Base-by-base conservation (phyloP, 106 monocot species). In the Iris macrosiphon region DNA sequence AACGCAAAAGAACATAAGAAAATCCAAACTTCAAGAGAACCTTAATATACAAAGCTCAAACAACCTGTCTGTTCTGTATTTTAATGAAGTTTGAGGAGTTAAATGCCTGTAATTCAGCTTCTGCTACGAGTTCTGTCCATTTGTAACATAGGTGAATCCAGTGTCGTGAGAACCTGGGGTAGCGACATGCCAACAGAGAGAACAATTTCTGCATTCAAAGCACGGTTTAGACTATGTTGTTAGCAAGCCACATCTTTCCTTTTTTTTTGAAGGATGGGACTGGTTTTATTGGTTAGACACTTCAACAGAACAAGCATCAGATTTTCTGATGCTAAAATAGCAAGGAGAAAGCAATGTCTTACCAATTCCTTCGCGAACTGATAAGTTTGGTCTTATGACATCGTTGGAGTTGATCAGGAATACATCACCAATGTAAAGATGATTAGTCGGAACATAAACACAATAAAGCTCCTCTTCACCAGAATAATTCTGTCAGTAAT, bases 351-450 rank as follows among this genome's bases (percentile, higher is more conserved):
- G 46, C 46, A 13, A 13, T n/a, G 11, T 46, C 31, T 73, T 68
- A 85, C 91, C 91, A 32, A 92, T 92, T 72, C 91, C 91, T 76
- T 91, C 91, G 14, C 91, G 91, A 20, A 91, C 81, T 31, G 91
- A 85, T 43, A 91, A 65, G 59, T 85, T 91, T 33, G 91, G 91
- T 22, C 91, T 57, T 13, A 91, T 85, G 10, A 91, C 79, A 55
- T 91, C 91, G 26, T 59, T 70, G 40, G 78, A 75, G 38, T 79
- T 81, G 56, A 91, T 57, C 55, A 91, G 49, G 31, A 91, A 85
- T 33, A 85, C 54, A 55, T 91, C 91, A 35, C 91, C 91, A 40
- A 91, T 78, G 45, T 91, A 91, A 31, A 91, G 69, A 67, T 91
- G 91, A 65, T 85, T 91, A 4, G 91, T 91, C 31, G 91, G 91